Base-by-base conservation (phyloP, 805 yeast genomes). In the Lachancea fermentati region DNA sequence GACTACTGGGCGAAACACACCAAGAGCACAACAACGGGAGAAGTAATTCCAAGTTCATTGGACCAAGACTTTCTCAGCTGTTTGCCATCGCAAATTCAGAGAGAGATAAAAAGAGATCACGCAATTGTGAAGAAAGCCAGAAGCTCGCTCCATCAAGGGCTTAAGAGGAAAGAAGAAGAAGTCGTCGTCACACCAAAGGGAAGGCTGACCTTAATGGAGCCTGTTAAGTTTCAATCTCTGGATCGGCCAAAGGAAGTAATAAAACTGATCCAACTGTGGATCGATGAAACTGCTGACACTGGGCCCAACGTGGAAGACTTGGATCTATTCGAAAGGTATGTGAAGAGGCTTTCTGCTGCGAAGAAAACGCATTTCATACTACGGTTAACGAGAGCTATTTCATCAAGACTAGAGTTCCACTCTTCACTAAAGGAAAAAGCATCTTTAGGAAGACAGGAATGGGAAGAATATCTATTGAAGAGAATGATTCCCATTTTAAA, bases 1-100 rank as follows among this genome's bases (percentile, higher is more conserved):
- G 40, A 44, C 7, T 40, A 40, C 25, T 44, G 46, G 30, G 40
- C 41, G 14, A 45, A 34, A 30, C 39, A 50, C 43, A 3, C 39
- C 41, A 48, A 46, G 49, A 39, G 57, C 37, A 29, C 41, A 4
- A 39, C 16, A 11, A 32, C 34, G 4, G 26, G 34, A 28, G 35
- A 37, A 13, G 42, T 40, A 3, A 43, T 56, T 19, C 62, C 61
- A 5, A 51, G 51, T 31, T 50, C 73, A n/a, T 68, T 81, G 26
- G 87, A 86, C 51, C 68, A 78, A 72, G 75, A 72, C 2, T 85
- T 83, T 1, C 75, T 85, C 51, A 66, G 72, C 9, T 74, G 71
- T 34, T 60, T 88, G 6, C 96, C 96, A 0, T 50, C 59, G 2
- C 82, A 79, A 17, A 76, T 88, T 4, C 78, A 78, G 48, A 48